Conservation (phyloP, 2,329 filamentous ascomycete species). For the Piedraia hortae region DNA sequence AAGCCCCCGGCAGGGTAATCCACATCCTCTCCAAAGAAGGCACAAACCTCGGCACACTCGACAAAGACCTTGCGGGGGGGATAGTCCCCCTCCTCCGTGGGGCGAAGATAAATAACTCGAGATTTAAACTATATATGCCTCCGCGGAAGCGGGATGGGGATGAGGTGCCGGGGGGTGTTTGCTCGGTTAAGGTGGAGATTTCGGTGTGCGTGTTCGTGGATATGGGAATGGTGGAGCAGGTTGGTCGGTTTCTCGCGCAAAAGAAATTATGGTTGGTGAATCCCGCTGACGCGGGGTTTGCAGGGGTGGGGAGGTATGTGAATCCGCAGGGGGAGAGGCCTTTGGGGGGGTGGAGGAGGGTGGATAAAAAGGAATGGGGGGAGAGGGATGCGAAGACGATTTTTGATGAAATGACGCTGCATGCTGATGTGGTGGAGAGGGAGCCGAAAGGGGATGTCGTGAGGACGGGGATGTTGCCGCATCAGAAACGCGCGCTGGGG, state of each 20-base stretch:
- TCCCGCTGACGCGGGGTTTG: constrained; percentile 19
- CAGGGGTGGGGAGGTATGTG: too few species aligned
- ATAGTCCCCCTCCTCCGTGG: constrained; percentile 46
- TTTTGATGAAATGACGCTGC: constrained; percentile 54
- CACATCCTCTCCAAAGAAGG: constrained; percentile 43
- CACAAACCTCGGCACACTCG: constrained; percentile 45
- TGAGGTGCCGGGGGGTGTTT: constrained; percentile 36
- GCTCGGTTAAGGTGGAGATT: constrained; percentile 33
- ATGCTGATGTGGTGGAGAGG: constrained; percentile 47
- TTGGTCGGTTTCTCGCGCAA: constrained; percentile 41
- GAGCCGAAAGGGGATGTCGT: constrained; percentile 34
- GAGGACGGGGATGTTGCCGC: constrained; percentile 41
- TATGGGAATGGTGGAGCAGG: constrained; percentile 30
- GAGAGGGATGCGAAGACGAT: constrained; percentile 54
- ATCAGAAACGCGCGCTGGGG: constrained; percentile 72
- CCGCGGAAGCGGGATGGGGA: constrained; percentile 31
- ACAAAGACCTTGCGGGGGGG: constrained; percentile 35
- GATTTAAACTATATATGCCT: constrained; percentile 40
- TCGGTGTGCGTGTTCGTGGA: constrained; percentile 60
- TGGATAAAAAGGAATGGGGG: too few species aligned
- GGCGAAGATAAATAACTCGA: constrained; percentile 5
- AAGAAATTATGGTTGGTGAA: constrained; percentile 37
- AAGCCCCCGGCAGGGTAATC: constrained; percentile 30
- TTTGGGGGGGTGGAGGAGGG: too few species aligned
- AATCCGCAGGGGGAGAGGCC: too few species aligned